phyloP scores from a whole-genome alignment of 768 basidiomycete genomes.

The Phanerochaete sordida region DNA sequence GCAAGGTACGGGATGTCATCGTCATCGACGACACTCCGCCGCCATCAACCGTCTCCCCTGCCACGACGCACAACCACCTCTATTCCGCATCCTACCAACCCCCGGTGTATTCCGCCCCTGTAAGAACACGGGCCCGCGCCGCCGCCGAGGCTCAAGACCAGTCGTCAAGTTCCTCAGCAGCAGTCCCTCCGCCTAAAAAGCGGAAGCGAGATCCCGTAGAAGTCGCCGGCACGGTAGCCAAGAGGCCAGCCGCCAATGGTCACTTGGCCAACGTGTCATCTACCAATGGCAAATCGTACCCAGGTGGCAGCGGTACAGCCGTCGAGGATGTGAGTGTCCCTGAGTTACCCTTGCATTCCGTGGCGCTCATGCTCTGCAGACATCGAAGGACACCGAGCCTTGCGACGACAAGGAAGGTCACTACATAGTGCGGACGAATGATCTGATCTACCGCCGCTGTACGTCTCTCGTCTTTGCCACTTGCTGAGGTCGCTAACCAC shows the following conservation, averaged over 20 bases:
- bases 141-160: constrained; percentile 82
- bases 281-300: constrained; percentile 58
- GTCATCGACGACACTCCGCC: constrained; percentile 92
- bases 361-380: constrained; percentile 36
- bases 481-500: constrained; percentile 1
- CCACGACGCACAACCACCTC: constrained; percentile 56
- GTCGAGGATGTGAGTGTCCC: constrained; percentile 60
- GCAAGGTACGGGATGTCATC: constrained; percentile 80
- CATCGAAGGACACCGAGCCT: constrained; percentile 61
- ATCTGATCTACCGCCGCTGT: constrained; percentile 86
- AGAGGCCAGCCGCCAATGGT: constrained; percentile 53
- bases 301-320: constrained; percentile 58
- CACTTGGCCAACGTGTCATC: constrained; percentile 48
- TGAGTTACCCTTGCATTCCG: constrained; percentile 12
- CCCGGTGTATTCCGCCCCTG: constrained; percentile 68
- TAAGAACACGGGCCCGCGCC: constrained; percentile 80
- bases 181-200: constrained; percentile 75
- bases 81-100: constrained; percentile 82
- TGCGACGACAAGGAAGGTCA: constrained; percentile 99
- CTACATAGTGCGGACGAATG: constrained; percentile 92
- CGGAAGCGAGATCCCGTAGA: constrained; percentile 76
- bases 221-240: constrained; percentile 66
- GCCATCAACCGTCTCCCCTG: constrained; percentile 75
- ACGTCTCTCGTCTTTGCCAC: constrained; percentile 26
- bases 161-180: constrained; percentile 63